phyloP scores from a whole-genome alignment of 768 basidiomycete genomes.

The Auricularia cornea region DNA sequence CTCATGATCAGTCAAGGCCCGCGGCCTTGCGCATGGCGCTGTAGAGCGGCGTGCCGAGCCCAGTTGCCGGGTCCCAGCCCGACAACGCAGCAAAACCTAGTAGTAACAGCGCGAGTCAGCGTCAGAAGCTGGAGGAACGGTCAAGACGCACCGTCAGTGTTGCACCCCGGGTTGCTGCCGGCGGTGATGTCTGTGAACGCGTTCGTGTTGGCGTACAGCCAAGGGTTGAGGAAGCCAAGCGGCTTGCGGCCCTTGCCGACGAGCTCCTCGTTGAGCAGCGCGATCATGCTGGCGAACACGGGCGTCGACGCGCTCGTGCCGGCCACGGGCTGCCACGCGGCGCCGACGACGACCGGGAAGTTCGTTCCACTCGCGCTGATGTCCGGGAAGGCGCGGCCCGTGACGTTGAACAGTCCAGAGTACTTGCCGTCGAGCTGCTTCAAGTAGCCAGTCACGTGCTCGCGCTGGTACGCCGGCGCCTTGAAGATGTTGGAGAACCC shows the following conservation, averaged over 20 bases:
- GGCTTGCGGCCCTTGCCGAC: conserved; percentile 18
- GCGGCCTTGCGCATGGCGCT: background rate
- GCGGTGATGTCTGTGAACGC: conserved; percentile 27
- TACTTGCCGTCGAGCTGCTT: conserved; percentile 15
- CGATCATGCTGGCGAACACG: conserved; percentile 25
- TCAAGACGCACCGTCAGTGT: background rate
- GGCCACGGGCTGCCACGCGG: conserved; percentile 31
- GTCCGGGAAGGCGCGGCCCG: conserved; percentile 18
- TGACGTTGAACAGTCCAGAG: conserved; percentile 18
- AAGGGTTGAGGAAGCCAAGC: conserved; percentile 31
- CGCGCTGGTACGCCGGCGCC: conserved; percentile 22
- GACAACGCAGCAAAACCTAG: conserved; percentile 2
- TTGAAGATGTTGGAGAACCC: conserved; percentile 30
- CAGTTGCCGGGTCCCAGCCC: conserved; percentile 6
- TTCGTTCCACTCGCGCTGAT: conserved; percentile 21
- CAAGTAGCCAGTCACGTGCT: conserved; percentile 22
- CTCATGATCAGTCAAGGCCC: background rate
- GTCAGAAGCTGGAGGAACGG: background rate
- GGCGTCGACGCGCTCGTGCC: conserved; percentile 28
- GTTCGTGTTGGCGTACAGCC: conserved; percentile 20
- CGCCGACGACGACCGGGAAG: conserved; percentile 29
- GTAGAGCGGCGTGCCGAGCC: conserved; percentile 5
- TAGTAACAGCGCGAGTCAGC: background rate
- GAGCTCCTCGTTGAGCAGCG: conserved; percentile 28
- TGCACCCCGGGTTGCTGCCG: conserved; percentile 16